These are phyloP conservation scores for Aristolochia fimbriata DNA, from an alignment of 164 flowering plant species.

Conservation along the genomic window DNA sequence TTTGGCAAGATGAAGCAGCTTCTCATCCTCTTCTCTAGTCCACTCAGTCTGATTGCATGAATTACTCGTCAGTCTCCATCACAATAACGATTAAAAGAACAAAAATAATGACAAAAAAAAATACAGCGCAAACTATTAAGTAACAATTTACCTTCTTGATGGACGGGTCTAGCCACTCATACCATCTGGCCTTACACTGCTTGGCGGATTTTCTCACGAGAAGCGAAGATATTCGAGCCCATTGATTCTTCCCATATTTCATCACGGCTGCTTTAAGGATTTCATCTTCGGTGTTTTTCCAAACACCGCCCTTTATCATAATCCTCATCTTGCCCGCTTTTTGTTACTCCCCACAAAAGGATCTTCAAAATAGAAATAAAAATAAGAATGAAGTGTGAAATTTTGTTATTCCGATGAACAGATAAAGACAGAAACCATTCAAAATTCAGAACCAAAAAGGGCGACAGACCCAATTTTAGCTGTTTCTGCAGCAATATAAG, in stretches of 20 bases:
- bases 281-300: conserved; percentile 99
- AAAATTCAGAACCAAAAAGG: too few species aligned
- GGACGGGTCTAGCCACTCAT: conserved; percentile 99
- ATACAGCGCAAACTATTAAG: background rate
- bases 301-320: conserved; percentile 96
- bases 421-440: too few species aligned
- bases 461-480: too few species aligned
- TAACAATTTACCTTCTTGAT: conserved; percentile 60
- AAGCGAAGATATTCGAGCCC: conserved; percentile 94
- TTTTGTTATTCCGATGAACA: too few species aligned
- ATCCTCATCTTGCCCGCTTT: conserved; percentile 78
- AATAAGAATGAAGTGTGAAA: too few species aligned
- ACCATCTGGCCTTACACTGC: conserved; percentile 97
- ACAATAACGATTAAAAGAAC: background rate
- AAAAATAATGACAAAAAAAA: background rate
- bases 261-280: conserved; percentile 93
- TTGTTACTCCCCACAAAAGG: background rate
- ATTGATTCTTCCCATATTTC: conserved; percentile 98
- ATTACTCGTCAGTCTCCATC: conserved; percentile 1
- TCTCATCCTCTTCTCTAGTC: conserved; percentile 99
- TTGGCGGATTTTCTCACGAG: conserved; percentile 93
- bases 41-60: conserved; percentile 65
- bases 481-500: too few species aligned
- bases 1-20: conserved; percentile 89
- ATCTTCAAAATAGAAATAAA: too few species aligned